These are phyloP conservation scores for Cladobotryum protrusum DNA, from an alignment of 2,329 filamentous ascomycete species.

Conservation along the genomic window DNA sequence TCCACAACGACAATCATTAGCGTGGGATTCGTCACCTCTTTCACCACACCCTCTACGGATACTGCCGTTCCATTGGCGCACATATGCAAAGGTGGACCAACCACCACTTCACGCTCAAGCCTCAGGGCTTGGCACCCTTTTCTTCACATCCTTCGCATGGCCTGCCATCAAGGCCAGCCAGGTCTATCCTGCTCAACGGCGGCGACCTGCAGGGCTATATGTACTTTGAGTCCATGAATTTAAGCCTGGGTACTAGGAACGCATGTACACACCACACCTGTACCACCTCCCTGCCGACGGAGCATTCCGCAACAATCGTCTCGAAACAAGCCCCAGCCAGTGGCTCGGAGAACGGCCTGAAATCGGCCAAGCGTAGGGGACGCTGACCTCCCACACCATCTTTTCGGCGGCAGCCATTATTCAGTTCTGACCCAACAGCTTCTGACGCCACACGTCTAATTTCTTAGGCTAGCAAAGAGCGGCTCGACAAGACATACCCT, in stretches of 20 bases:
- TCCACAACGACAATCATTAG: conserved; percentile 18
- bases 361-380: conserved; percentile 22
- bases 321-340: conserved; percentile 18
- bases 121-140: conserved; percentile 11
- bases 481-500: too few species aligned
- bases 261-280: too few species aligned
- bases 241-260: too few species aligned
- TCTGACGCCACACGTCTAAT: conserved; percentile 14
- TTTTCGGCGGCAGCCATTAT: conserved; percentile 4
- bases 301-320: not conserved
- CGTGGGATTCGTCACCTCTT: conserved; percentile 25
- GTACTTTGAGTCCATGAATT: too few species aligned
- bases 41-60: conserved; percentile 25
- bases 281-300: not conserved
- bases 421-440: conserved; percentile 7
- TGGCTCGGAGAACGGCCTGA: conserved; percentile 24
- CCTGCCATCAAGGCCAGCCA: not conserved
- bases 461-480: not conserved
- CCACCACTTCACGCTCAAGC: conserved; percentile 20
- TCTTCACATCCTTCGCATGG: not conserved
- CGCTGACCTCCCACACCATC: not conserved
- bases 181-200: conserved; percentile 12
- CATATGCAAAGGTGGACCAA: conserved; percentile 12
- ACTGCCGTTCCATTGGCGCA: conserved; percentile 30
- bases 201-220: conserved; percentile 20